These are phyloP conservation scores for Ogataea ganodermae DNA, from an alignment of 805 yeast genomes.

Conservation along the genomic window DNA sequence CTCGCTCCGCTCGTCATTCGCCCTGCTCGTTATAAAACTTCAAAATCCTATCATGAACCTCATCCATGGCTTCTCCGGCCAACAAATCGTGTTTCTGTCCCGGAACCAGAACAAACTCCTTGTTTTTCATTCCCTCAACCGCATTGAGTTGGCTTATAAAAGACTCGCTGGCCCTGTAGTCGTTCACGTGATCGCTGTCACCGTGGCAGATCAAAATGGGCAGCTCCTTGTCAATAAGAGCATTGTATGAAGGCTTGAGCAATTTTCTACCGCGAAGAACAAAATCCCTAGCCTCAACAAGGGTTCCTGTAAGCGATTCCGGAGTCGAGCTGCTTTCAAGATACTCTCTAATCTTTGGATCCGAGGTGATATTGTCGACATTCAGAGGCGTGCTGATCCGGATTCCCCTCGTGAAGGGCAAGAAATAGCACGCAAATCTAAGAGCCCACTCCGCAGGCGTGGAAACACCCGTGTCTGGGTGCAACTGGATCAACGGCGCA, in stretches of 20 bases:
- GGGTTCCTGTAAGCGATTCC: conserved; percentile 53
- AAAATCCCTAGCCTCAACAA: conserved; percentile 60
- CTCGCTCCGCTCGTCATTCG: too few species aligned
- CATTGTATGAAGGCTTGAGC: conserved; percentile 38
- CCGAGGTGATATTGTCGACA: conserved; percentile 54
- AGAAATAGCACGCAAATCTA: conserved; percentile 41
- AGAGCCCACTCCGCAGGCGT: conserved; percentile 41
- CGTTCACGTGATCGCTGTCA: conserved; percentile 60
- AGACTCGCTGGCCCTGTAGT: conserved; percentile 45
- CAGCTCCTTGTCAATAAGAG: conserved; percentile 39
- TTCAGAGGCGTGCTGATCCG: conserved; percentile 55
- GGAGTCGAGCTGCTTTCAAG: conserved; percentile 43
- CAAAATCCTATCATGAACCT: too few species aligned
- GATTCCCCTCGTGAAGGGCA: conserved; percentile 47
- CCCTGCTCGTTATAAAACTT: too few species aligned
- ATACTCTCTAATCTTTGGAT: conserved; percentile 47
- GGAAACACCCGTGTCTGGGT: conserved; percentile 62
- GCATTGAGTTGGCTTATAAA: conserved; percentile 39
- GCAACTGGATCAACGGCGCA: conserved; percentile 63
- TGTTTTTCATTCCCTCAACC: conserved; percentile 32
- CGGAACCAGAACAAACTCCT: conserved; percentile 21
- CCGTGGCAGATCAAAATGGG: conserved; percentile 67
- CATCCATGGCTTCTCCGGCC: too few species aligned
- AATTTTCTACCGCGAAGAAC: conserved; percentile 60
- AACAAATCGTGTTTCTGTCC: conserved; percentile 40